A percentile compares a stretch with the other conserved stretches of the same genome.
Evolutionary conservation across 208 protist species (phyloP).

Genomic region (Trypanosoma congolense): DNA sequence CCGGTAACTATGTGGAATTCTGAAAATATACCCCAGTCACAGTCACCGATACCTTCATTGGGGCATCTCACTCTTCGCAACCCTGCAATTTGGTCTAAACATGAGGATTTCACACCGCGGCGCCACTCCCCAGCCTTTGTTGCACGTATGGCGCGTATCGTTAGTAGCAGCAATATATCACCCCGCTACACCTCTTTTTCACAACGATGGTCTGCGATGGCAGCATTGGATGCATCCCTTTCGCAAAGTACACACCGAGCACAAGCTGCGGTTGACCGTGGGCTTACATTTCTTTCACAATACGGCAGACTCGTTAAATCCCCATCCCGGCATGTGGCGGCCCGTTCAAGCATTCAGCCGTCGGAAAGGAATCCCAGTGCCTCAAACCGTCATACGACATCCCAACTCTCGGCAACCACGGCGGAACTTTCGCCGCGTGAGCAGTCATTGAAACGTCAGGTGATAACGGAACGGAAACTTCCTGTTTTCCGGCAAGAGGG

Average conservation of each 20-base stretch:
- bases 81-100: neutral
- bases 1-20: conserved; percentile 7
- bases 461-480: conserved; percentile 7
- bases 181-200: conserved; percentile 12
- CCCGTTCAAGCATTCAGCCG: conserved; percentile 1
- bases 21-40: neutral
- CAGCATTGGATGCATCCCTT: neutral
- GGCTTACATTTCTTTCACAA: neutral
- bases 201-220: conserved; percentile 17
- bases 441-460: conserved; percentile 1
- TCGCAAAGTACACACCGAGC: neutral
- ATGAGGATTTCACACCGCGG: conserved; percentile 12
- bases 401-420: neutral
- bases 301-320: conserved; percentile 1
- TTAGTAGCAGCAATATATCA: conserved; percentile 11
- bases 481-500: neutral
- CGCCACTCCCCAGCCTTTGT: conserved; percentile 6
- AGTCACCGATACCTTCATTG: conserved; percentile 1
- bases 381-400: neutral
- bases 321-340: neutral
- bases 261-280: neutral
- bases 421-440: neutral
- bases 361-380: neutral
- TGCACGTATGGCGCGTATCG: neutral
- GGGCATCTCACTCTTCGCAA: conserved; percentile 3